Evolutionary conservation across 179 eudicot species (phyloP).

Genomic region (Beta macrorhiza): DNA sequence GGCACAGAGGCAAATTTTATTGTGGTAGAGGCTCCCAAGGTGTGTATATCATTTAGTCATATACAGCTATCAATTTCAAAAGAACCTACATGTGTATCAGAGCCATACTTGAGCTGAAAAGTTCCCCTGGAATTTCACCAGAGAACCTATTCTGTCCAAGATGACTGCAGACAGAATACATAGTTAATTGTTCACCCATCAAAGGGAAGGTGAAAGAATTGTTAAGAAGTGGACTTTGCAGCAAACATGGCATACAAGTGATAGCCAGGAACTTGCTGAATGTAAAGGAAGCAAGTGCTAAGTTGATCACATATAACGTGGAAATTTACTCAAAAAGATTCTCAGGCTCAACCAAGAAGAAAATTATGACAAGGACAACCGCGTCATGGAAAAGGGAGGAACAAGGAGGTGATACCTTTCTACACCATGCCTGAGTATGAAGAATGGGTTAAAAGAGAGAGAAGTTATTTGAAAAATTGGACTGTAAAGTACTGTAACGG

Average conservation of each 20-base stretch:
- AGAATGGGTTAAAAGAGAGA: slow-evolving; percentile 56
- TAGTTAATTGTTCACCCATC: slow-evolving; percentile 4
- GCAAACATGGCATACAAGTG: slow-evolving; percentile 55
- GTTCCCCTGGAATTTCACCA: slow-evolving; percentile 41
- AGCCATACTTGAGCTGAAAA: slow-evolving; percentile 55
- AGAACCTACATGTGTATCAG: slow-evolving; percentile 55
- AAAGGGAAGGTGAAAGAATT: slow-evolving; percentile 1
- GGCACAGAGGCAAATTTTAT: neutral
- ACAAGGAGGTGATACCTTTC: slow-evolving; percentile 40
- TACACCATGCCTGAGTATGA: slow-evolving; percentile 84
- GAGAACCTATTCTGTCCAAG: slow-evolving; percentile 51
- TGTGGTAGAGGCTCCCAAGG: neutral
- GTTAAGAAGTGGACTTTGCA: neutral
- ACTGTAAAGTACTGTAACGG: slow-evolving; percentile 70
- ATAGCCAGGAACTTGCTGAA: neutral
- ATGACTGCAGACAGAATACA: slow-evolving; percentile 45
- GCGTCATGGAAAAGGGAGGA: slow-evolving; percentile 31
- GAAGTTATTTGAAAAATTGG: slow-evolving; percentile 54
- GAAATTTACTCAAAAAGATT: too few relatives aligned
- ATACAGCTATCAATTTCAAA: neutral
- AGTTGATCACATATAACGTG: too few relatives aligned
- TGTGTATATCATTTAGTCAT: neutral
- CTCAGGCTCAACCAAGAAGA: too few relatives aligned
- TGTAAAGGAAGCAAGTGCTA: too few relatives aligned
- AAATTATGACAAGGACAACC: too few relatives aligned